Evolutionary conservation across 140 eudicot species (phyloP).

Genomic region (Anethum foeniculum): DNA sequence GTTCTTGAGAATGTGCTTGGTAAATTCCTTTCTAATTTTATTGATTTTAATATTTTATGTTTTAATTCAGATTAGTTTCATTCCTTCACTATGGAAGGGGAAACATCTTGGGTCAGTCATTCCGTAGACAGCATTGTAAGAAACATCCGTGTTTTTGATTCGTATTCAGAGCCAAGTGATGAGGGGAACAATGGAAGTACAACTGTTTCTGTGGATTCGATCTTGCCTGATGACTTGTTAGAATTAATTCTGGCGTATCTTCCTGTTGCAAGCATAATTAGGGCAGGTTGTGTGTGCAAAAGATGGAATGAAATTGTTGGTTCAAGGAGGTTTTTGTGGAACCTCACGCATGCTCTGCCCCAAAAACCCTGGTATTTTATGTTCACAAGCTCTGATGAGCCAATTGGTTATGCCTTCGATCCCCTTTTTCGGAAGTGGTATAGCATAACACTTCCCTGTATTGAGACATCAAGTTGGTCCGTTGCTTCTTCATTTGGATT

Average conservation of each 20-base stretch:
- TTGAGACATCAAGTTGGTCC: conserved; percentile 8
- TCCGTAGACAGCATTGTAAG: background rate
- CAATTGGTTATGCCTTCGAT: conserved; percentile 11
- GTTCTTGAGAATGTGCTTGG: background rate
- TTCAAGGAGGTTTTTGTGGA: conserved; percentile 11
- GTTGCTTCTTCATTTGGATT: conserved; percentile 11
- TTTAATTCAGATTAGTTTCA: background rate
- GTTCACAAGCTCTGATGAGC: conserved; percentile 9
- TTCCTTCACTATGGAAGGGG: conserved; percentile 6
- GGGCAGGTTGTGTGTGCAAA: conserved; percentile 10
- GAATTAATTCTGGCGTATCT: background rate
- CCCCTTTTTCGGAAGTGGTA: conserved; percentile 14
- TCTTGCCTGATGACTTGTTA: conserved; percentile 11
- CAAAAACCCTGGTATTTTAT: conserved; percentile 12
- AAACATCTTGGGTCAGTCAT: conserved; percentile 11
- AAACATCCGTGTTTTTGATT: background rate
- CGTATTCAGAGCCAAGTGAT: conserved; percentile 3
- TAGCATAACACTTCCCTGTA: conserved; percentile 2
- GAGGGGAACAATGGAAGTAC: background rate
- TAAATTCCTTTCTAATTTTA: background rate
- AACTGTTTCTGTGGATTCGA: conserved; percentile 2
- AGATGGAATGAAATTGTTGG: conserved; percentile 9
- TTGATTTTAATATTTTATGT: background rate
- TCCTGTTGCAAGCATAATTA: conserved; percentile 5
- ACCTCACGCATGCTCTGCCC: background rate